phyloP scores from a whole-genome alignment of 305 asterid genomes.

The Fraxinus latifolia region DNA sequence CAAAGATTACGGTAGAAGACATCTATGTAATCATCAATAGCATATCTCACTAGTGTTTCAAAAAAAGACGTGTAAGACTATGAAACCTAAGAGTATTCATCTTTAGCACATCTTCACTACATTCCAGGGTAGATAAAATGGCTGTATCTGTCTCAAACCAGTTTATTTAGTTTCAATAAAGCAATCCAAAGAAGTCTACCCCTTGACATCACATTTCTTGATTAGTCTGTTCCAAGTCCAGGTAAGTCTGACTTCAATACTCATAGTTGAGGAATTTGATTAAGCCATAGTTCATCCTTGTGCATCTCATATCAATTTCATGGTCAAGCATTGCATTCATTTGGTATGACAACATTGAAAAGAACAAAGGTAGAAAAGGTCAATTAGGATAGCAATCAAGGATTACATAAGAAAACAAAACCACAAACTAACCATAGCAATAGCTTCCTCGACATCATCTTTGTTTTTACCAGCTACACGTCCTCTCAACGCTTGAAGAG shows the following conservation, averaged over 20 bases:
- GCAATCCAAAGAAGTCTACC: neutral
- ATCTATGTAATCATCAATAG: slow-evolving; percentile 8
- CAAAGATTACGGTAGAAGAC: neutral
- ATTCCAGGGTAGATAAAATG: neutral
- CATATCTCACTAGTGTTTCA: neutral
- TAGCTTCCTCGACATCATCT: slow-evolving; percentile 93
- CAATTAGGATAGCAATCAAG: neutral
- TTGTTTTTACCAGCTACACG: slow-evolving; percentile 84
- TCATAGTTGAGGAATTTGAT: neutral
- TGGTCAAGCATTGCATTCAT: neutral
- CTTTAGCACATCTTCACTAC: neutral
- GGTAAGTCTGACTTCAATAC: neutral
- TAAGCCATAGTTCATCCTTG: neutral
- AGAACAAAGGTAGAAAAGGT: neutral
- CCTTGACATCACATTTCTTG: neutral
- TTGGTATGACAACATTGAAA: slow-evolving; percentile 7
- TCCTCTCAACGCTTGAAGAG: slow-evolving; percentile 83
- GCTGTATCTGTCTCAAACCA: neutral
- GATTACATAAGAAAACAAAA: neutral
- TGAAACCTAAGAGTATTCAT: neutral
- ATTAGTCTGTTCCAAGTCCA: neutral
- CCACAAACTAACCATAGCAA: slow-evolving; percentile 53
- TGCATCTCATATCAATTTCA: neutral
- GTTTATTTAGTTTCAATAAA: neutral
- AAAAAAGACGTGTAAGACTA: neutral